These are phyloP conservation scores for Rachicladosporium sp. DNA, from an alignment of 2,329 filamentous ascomycete species.

Conservation along the genomic window DNA sequence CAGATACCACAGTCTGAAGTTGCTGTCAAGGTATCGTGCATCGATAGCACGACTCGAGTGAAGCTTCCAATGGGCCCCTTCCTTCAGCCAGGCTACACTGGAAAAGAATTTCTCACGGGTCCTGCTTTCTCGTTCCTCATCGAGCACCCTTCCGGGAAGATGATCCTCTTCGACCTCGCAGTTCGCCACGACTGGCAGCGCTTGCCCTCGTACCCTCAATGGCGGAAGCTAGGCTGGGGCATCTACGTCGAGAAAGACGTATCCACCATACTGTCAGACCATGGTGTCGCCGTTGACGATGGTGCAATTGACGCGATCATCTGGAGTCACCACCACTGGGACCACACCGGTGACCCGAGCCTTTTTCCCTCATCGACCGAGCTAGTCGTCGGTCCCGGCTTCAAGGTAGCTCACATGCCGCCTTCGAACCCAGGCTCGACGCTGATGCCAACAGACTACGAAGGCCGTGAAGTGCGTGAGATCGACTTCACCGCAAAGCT, in stretches of 20 bases:
- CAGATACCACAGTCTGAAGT: constrained; percentile 21
- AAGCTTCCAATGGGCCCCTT: constrained; percentile 20
- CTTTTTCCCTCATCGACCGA: constrained; percentile 31
- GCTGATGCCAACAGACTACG: constrained; percentile 30
- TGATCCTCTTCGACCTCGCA: constrained; percentile 36
- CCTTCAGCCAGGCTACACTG: constrained; percentile 29
- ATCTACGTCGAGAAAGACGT: constrained; percentile 33
- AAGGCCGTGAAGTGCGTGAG: constrained; percentile 25
- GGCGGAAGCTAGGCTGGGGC: constrained; percentile 18
- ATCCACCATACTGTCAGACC: constrained; percentile 28
- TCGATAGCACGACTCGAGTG: constrained; percentile 24
- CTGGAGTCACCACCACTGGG: constrained; percentile 26
- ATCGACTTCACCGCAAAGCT: constrained; percentile 22
- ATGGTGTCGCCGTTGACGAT: constrained; percentile 27
- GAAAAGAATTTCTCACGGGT: constrained; percentile 23
- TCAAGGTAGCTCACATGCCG: constrained; percentile 30
- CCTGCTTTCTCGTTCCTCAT: constrained; percentile 38
- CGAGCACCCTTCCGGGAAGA: constrained; percentile 31
- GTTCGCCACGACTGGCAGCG: constrained; percentile 35
- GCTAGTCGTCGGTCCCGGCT: constrained; percentile 37
- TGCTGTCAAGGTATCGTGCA: constrained; percentile 24
- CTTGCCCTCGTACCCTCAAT: constrained; percentile 24
- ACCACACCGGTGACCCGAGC: constrained; percentile 30
- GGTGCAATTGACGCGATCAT: constrained; percentile 22
- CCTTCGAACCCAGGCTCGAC: constrained; percentile 28